Evolutionary conservation across 2,329 filamentous ascomycete genomes (phyloP), one percentile per base, ranked within the genome.

Genomic region (Colletotrichum salicis): DNA sequence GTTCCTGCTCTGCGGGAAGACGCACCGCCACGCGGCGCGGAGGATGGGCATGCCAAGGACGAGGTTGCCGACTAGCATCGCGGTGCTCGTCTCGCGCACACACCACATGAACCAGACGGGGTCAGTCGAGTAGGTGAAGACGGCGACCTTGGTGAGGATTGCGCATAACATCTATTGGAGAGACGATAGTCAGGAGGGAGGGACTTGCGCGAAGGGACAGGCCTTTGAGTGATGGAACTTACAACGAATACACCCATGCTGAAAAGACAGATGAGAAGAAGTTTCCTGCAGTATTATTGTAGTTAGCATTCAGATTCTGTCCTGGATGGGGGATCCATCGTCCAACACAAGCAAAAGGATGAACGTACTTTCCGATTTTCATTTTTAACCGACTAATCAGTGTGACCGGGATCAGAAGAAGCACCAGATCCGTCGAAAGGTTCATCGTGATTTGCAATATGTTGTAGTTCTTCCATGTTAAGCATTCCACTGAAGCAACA

Each of bases 11-110:
- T 24, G 7, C 10, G 65, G 69, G 45, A 64, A 58, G 65, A 71
- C 41, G 45, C 45, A 48, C 41, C 31, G 55, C 70, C 70, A 73
- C 27, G 41, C 57, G 10, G 52, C 37, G 24, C 54, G 41, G 24
- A 62, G 37, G 33, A 63, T 41, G n/a, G 71, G 71, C 52, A 71
- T 67, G 58, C 67, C 57, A 11, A 73, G 62, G 12, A 70, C 33
- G 19, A 73, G 67, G 52, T 73, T 73, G 10, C 71, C 67, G 27
- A 73, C 71, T 8, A 73, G n/a, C 71, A 71, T 73, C 4, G 71
- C 67, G 45, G 57, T 71, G 35, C 67, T 71, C 19, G 59, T 15
- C 29, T 73, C 71, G 62, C 71, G 71, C 15, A 73, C 63, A 45
- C 52, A 58, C 71, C 71, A 73, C 51, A 71, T 52, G 41, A 73